Base-by-base conservation (phyloP, 345 rosid species). In the Odontarrhena argentea region DNA sequence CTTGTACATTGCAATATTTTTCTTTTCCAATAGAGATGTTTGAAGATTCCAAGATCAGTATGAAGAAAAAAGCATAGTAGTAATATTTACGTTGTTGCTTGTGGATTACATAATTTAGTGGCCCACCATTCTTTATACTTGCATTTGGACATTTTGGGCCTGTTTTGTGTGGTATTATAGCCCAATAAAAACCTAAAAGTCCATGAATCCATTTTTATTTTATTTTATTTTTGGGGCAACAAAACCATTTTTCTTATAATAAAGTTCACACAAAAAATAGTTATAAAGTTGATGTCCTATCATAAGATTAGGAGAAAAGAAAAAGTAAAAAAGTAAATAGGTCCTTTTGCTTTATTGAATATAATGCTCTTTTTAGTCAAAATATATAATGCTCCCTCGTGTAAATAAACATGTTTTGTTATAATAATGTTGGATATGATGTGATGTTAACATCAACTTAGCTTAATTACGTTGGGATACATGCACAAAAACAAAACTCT, bases 331-430 rank as follows among this genome's bases (percentile, higher is more conserved):
- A 54, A 8, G 58, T 38, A 22, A 50, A 68, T 58, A 18, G 26
- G 42, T 1, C 6, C 66, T 65, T 73, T 58, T 49, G 61, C 76
- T 73, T 73, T 65, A 56, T 56, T 32, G 45, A 56, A 12, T 8
- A 56, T 40, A 45, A 55, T 22, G 48, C 34, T 43, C 22, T 40
- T 46, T 52, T 38, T 44, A 38, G 69, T 71, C 43, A 60, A 51
- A 22, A 51, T 9, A 51, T 9, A 50, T 26, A 70, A 32, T 32
- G 11, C 10, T 34, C 64, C 59, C 70, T 55, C 64, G 42, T 71
- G 69, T 36, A 28, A 58, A 61, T n/a, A 26, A 40, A 22, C 69
- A 71, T 34, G 3, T 26, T 47, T 45, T 55, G 50, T 48, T 22
- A 30, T 37, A 45, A 54, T 54, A 70, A 54, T 70, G 68, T 53